These are phyloP conservation scores for Penicillium argentinense DNA, from an alignment of 495 filamentous ascomycete species.

Conservation along the genomic window DNA sequence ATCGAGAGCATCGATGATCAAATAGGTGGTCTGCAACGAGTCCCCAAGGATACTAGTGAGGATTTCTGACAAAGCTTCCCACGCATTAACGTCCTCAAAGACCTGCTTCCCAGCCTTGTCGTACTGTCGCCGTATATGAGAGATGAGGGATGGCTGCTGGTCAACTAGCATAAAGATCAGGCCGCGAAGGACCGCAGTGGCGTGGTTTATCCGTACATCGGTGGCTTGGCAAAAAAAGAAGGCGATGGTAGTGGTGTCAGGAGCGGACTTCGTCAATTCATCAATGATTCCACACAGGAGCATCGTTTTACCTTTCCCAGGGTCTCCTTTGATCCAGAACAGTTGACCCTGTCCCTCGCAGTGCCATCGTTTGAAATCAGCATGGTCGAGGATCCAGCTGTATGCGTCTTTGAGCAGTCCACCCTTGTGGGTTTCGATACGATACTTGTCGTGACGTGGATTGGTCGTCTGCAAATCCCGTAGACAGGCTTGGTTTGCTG, in stretches of 20 bases:
- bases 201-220: conserved; percentile 32
- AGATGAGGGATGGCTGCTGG: conserved; percentile 31
- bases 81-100: conserved; percentile 28
- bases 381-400: conserved; percentile 39
- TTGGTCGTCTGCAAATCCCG: conserved; percentile 1
- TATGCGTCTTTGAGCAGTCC: conserved; percentile 39
- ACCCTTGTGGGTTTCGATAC: conserved; percentile 16
- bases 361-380: conserved; percentile 25
- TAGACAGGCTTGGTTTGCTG: background rate
- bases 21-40: conserved; percentile 23
- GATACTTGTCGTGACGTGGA: conserved; percentile 2
- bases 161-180: conserved; percentile 38
- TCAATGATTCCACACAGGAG: conserved; percentile 41
- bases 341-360: background rate
- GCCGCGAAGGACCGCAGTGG: conserved; percentile 39
- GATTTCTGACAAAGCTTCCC: background rate
- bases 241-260: conserved; percentile 17
- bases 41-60: conserved; percentile 11
- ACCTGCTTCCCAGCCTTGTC: conserved; percentile 7
- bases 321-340: conserved; percentile 26
- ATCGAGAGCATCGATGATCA: conserved; percentile 52
- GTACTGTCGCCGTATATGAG: conserved; percentile 25
- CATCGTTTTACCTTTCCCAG: conserved; percentile 37
- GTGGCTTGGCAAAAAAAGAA: conserved; percentile 53
- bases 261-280: conserved; percentile 18